Conservation (phyloP, 805 yeast genomes). For the Candida schatavii region DNA sequence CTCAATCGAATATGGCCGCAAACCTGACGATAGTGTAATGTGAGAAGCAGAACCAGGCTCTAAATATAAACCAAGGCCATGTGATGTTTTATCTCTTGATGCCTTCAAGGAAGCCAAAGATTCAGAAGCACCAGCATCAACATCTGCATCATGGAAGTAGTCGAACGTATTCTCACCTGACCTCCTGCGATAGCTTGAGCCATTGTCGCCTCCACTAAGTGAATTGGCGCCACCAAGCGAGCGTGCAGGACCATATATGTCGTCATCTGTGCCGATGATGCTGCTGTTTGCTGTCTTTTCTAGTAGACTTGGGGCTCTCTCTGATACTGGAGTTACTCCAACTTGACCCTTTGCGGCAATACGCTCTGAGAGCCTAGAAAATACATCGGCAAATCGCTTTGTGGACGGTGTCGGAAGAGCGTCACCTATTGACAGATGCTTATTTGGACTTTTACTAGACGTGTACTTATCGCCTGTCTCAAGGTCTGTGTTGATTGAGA, state of each 20-base stretch:
- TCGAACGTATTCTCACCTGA: background rate
- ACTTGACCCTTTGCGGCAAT: slow-evolving; percentile 31
- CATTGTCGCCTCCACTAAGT: background rate
- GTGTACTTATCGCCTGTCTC: too few relatives aligned
- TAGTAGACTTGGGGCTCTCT: background rate
- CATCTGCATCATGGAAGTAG: background rate
- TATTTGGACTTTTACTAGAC: background rate
- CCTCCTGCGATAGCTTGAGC: background rate
- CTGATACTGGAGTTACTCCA: background rate
- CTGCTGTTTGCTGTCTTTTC: background rate
- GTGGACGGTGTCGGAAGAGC: slow-evolving; percentile 16
- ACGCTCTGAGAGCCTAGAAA: slow-evolving; percentile 31
- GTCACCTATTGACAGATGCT: background rate
- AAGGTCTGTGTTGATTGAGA: slow-evolving; percentile 2
- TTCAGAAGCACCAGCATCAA: background rate
- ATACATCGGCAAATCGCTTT: slow-evolving; percentile 20
- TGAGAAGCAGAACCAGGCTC: background rate
- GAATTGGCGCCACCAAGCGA: background rate
- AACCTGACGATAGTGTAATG: background rate
- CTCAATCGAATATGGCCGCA: background rate
- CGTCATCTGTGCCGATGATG: background rate
- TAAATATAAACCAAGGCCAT: slow-evolving; percentile 1
- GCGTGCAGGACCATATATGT: background rate
- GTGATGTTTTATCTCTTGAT: background rate
- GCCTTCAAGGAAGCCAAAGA: background rate